Evolutionary conservation across 2,329 filamentous ascomycete genomes (phyloP), one percentile per base, ranked within the genome.

Genomic region (Dothistroma pini): DNA sequence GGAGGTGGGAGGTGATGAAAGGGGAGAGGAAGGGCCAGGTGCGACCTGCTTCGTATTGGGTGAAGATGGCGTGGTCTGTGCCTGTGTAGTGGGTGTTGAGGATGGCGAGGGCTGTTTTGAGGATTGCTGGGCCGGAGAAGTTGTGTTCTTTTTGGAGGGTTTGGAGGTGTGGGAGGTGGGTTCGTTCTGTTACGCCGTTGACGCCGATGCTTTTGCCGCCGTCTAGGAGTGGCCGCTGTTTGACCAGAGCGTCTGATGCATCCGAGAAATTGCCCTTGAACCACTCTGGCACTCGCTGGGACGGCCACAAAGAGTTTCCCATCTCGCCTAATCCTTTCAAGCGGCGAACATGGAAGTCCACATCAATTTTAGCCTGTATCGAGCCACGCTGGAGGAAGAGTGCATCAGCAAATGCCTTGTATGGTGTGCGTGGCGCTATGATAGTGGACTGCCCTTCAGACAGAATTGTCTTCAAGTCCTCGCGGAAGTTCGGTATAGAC

Each of bases 231-330:
- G 34, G 9, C 2, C 47, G 60, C n/a, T 53, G 10, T 22, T 44
- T 21, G 38, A 11, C 14, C 12, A 25, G n/a, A 12, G 22, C 38
- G 8, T 48, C 25, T 11, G 6, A 4, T 11, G 35, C n/a, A 11
- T 63, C 54, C 12, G 25, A 32, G 25, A 54, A 44, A 22, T 60
- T 32, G 9, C 60, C 63, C 32, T 58, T 64, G 51, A 60, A 64
- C 59, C 60, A 62, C 14, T 62, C 56, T 19, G 59, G 56, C 6
- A 55, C 57, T 44, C 54, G 35, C 22, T 64, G 63, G 6, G 16
- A 14, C 1, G 63, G 63, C 41, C 54, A 64, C 1, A 60, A 31
- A 0, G 53, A 52, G 5, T 48, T 4, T 6, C 19, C 21, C 1
- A 50, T 32, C 9, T 54, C 38, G 4, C 25, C 35, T 11, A 61